These are phyloP conservation scores for Aspergillus sp. DNA, from an alignment of 2,329 filamentous ascomycete genomes.

Conservation along the genomic window DNA sequence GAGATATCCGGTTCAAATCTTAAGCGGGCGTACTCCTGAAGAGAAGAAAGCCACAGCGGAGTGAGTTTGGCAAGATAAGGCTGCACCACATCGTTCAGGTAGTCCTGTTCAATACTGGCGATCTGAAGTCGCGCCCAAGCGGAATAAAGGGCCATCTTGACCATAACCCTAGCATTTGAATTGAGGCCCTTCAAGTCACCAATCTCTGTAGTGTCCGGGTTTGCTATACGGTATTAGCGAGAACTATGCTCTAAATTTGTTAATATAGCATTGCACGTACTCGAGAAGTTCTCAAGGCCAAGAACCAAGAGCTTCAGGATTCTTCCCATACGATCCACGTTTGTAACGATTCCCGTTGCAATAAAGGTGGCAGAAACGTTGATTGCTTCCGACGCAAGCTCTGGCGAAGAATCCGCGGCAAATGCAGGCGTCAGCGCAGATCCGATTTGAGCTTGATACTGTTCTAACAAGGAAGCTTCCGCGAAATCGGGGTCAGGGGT, in stretches of 20 bases:
- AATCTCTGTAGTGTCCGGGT: slow-evolving; percentile 78
- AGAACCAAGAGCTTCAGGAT: slow-evolving; percentile 91
- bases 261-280: slow-evolving; percentile 34
- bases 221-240: slow-evolving; percentile 40
- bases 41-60: slow-evolving; percentile 87
- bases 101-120: slow-evolving; percentile 86
- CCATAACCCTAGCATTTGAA: slow-evolving; percentile 96
- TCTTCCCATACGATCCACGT: slow-evolving; percentile 96
- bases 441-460: slow-evolving; percentile 97
- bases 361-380: slow-evolving; percentile 99
- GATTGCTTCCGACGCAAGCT: slow-evolving; percentile 91
- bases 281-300: slow-evolving; percentile 87
- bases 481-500: slow-evolving; percentile 94
- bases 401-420: slow-evolving; percentile 90
- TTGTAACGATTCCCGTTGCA: slow-evolving; percentile 92
- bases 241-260: not conserved
- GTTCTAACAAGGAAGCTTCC: slow-evolving; percentile 93
- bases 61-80: slow-evolving; percentile 88
- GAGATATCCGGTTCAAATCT: slow-evolving; percentile 97
- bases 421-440: slow-evolving; percentile 96
- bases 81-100: slow-evolving; percentile 81
- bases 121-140: slow-evolving; percentile 98
- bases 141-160: slow-evolving; percentile 94
- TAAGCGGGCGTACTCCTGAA: slow-evolving; percentile 88
- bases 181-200: slow-evolving; percentile 90